Conservation (phyloP, 2,329 filamentous ascomycete genomes). For the Aspergillus viridinutans region DNA sequence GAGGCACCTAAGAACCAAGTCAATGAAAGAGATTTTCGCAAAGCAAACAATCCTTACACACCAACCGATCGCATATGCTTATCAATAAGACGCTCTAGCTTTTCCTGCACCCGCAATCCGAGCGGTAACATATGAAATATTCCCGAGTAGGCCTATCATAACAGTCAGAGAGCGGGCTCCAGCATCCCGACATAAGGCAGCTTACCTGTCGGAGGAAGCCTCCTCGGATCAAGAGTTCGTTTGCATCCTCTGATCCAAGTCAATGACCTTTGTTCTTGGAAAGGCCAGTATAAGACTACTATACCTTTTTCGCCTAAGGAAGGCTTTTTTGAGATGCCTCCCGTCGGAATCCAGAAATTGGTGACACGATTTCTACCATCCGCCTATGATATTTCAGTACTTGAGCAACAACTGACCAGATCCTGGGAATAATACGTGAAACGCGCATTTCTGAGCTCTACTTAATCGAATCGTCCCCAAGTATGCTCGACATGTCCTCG, state of each 20-base stretch:
- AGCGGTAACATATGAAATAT: constrained; percentile 90
- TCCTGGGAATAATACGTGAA: constrained; percentile 32
- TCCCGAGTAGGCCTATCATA: constrained; percentile 68
- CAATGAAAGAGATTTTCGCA: not conserved
- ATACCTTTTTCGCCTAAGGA: constrained; percentile 46
- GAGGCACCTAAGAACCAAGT: constrained; percentile 59
- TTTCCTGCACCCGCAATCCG: constrained; percentile 80
- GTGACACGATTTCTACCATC: constrained; percentile 63
- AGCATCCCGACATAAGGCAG: constrained; percentile 4
- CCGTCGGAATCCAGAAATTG: constrained; percentile 73
- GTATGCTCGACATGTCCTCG: constrained; percentile 25
- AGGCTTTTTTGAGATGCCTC: constrained; percentile 57
- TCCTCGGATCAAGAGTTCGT: constrained; percentile 64
- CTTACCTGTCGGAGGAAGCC: constrained; percentile 69
- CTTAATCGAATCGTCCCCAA: constrained; percentile 13
- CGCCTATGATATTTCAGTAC: constrained; percentile 34
- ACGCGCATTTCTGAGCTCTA: constrained; percentile 19
- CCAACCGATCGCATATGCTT: constrained; percentile 78
- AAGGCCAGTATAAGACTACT: not conserved
- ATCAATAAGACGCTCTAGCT: constrained; percentile 80
- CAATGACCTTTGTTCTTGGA: constrained; percentile 39
- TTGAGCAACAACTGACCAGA: not conserved
- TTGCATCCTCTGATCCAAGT: constrained; percentile 50
- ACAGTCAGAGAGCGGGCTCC: not conserved
- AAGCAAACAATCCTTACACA: constrained; percentile 27